Percentiles rank a stretch among this genome's conserved stretches.
phyloP scores from a whole-genome alignment of 2,329 filamentous ascomycete species.

The Fusarium annulatum region DNA sequence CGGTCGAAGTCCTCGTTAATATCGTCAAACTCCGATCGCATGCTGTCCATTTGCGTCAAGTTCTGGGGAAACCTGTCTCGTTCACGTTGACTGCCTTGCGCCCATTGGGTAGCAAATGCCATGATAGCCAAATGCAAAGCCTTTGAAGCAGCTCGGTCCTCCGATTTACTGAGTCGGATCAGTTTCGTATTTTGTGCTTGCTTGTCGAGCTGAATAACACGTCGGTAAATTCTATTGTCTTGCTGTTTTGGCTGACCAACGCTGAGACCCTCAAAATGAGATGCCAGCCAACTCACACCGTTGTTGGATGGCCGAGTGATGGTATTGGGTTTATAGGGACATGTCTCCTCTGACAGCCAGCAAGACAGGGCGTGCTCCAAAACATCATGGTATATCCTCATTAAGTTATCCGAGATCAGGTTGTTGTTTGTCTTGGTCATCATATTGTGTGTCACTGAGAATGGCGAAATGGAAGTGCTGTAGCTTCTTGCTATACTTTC shows the following conservation, averaged over 20 bases:
- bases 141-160: conserved; percentile 57
- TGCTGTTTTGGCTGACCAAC: conserved; percentile 44
- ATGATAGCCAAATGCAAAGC: conserved; percentile 62
- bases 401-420: conserved; percentile 44
- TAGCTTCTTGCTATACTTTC: conserved; percentile 43
- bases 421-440: conserved; percentile 43
- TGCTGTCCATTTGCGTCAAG: conserved; percentile 38
- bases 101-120: conserved; percentile 64
- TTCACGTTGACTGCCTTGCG: conserved; percentile 44
- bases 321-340: conserved; percentile 55
- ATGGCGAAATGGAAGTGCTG: conserved; percentile 43
- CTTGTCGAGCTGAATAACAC: conserved; percentile 60
- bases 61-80: conserved; percentile 41
- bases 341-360: conserved; percentile 65
- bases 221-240: conserved; percentile 61
- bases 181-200: conserved; percentile 54
- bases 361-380: conserved; percentile 64
- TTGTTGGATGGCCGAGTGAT: conserved; percentile 38
- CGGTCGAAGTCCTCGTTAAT: conserved; percentile 53
- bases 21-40: conserved; percentile 42
- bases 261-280: conserved; percentile 42
- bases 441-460: conserved; percentile 43
- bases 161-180: conserved; percentile 52
- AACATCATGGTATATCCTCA: conserved; percentile 63
- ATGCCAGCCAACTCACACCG: conserved; percentile 45